These are phyloP conservation scores for Lenwebbia sp. DNA, from an alignment of 345 rosid species.

Conservation along the genomic window DNA sequence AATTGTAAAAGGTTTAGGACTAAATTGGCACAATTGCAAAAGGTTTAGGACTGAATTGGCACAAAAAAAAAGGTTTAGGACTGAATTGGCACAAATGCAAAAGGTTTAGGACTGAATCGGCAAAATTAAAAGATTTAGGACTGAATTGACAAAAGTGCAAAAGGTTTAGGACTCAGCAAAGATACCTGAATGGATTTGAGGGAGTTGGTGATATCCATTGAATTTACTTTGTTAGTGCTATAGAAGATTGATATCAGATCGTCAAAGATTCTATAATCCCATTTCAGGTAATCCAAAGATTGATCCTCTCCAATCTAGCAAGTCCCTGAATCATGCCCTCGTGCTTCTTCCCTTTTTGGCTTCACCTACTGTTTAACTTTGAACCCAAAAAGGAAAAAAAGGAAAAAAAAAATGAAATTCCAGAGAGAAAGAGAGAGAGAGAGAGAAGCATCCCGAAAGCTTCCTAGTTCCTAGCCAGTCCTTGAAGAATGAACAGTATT, in stretches of 20 bases:
- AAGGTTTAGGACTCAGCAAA: background rate
- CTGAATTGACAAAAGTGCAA: too few species aligned
- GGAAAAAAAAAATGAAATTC: background rate
- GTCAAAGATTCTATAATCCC: background rate
- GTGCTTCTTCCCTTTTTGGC: background rate
- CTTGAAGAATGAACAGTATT: background rate
- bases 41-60: too few species aligned
- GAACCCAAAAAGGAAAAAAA: background rate
- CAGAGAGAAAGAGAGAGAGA: background rate
- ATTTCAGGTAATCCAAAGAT: background rate
- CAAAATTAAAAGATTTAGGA: too few species aligned
- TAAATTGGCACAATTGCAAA: too few species aligned
- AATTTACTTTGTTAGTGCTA: background rate
- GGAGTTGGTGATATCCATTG: background rate
- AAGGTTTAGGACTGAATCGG: too few species aligned
- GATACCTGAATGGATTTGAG: background rate
- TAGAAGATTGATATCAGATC: background rate
- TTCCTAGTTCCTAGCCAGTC: background rate
- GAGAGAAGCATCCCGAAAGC: background rate
- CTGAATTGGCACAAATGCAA: too few species aligned
- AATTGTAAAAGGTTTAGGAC: too few species aligned
- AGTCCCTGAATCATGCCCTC: background rate
- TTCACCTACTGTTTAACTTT: background rate
- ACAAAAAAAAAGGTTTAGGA: too few species aligned
- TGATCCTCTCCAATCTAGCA: background rate